Evolutionary conservation across 2,329 filamentous ascomycete species (phyloP).

Genomic region (Colletotrichum sp.): DNA sequence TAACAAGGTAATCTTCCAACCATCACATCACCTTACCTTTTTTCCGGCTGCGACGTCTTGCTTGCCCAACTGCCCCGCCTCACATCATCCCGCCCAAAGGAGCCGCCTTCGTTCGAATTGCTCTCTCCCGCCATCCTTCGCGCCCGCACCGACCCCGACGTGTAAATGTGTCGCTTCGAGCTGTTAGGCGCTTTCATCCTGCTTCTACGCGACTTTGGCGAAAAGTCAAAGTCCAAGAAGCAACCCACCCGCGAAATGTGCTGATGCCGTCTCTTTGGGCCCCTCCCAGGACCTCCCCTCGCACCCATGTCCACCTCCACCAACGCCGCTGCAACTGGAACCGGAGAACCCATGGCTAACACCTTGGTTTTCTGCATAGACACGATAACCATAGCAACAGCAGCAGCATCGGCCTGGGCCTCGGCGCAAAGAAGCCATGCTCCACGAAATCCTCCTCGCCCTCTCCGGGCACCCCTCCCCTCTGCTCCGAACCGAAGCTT

Average conservation of each 20-base stretch:
- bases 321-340: neutral
- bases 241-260: constrained; percentile 12
- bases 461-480: constrained; percentile 93
- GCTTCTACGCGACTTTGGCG: constrained; percentile 46
- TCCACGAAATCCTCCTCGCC: constrained; percentile 97
- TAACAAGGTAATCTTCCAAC: neutral
- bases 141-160: neutral
- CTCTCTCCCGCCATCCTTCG: neutral
- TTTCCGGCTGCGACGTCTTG: neutral
- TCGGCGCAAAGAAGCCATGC: constrained; percentile 62
- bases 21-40: neutral
- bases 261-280: constrained; percentile 16
- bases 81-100: neutral
- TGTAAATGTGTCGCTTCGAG: constrained; percentile 59
- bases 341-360: neutral
- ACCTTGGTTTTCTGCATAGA: neutral
- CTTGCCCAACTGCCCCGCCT: neutral
- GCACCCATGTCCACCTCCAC: neutral
- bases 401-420: neutral
- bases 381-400: neutral
- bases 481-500: constrained; percentile 67
- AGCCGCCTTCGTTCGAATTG: neutral
- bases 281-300: neutral
- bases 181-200: constrained; percentile 55
- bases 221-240: constrained; percentile 41